Base-by-base conservation (phyloP, 208 protist species). In the Leishmania mexicana region DNA sequence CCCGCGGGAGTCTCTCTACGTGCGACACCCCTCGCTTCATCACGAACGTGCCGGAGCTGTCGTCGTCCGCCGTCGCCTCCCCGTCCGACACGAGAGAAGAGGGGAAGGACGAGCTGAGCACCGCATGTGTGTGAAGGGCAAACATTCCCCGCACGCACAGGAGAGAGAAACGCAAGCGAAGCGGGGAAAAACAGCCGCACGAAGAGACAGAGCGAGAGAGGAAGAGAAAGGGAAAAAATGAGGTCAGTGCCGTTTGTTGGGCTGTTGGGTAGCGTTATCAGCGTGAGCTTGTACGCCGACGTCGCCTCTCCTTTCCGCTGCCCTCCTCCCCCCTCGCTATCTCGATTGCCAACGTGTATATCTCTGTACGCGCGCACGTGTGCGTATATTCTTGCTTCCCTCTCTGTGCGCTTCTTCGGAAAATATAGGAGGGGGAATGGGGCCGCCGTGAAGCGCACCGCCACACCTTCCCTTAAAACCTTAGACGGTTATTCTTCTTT, bases 1-100 rank as follows among this genome's bases (percentile, higher is more conserved):
- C 93, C 13, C 86, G 87, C 11, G 93, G 93, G 54, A 96, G 83
- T 1, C 85, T 78, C n/a, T 90, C 78, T 13, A 94, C 81, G 8
- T 40, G 11, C 64, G 68, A 28, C 8, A 47, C 40, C 51, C 31
- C n/a, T 58, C 75, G 21, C 40, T 38, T 45, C 38, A 49, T 1
- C 5, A 38, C 21, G 15, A 7, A 38, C 80, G 40, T 11, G 7
- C 51, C 51, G n/a, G 11, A 4, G 49, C 47, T 53, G 38, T 49
- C 74, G 68, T 68, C 73, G 8, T 71, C 49, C 13, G 31, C 54
- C 5, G 57, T 19, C 17, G 38, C 80, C n/a, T 78, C 83, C 4
- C n/a, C 58, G 58, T 87, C 81, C 1, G 84, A 86, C 7, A 8
- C 80, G 24, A 72, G 4, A 7, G 81, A 83, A 0, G 83, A 86